phyloP scores from a whole-genome alignment of 2,329 filamentous ascomycete species.

The Curvularia verruculosa region DNA sequence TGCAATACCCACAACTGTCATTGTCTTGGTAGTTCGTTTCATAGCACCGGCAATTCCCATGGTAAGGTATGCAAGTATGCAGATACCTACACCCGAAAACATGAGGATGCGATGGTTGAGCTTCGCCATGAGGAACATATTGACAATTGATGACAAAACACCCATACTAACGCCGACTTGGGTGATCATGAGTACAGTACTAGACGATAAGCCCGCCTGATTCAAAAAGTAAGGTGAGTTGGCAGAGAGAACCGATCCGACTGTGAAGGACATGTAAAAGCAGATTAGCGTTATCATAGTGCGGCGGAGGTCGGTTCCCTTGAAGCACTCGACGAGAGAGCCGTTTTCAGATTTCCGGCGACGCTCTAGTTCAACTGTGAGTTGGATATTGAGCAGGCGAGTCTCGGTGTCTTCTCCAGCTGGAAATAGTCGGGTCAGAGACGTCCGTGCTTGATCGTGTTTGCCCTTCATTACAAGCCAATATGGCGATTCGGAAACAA shows the following conservation, averaged over 20 bases:
- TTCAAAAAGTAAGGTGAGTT: neutral
- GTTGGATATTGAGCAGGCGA: neutral
- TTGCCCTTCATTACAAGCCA: conserved; percentile 15
- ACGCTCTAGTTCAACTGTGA: neutral
- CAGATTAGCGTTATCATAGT: neutral
- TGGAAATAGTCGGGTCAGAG: conserved; percentile 3
- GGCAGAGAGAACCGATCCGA: neutral
- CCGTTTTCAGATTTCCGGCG: conserved; percentile 7
- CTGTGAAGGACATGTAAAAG: neutral
- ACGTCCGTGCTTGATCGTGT: conserved; percentile 6
- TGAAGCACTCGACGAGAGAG: neutral
- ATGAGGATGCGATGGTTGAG: neutral
- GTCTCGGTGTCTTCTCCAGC: neutral
- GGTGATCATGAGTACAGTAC: neutral
- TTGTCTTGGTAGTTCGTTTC: neutral
- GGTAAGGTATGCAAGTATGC: neutral
- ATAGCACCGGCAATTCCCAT: neutral
- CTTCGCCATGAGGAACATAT: neutral
- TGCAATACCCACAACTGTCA: neutral
- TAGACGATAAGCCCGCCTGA: neutral
- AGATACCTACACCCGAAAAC: neutral
- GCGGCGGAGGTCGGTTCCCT: neutral
- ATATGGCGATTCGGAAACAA: conserved; percentile 16
- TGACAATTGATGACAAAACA: neutral
- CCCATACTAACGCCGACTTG: neutral